Evolutionary conservation across 805 yeast genomes (phyloP).

Genomic region (Cephaloascus albidus): DNA sequence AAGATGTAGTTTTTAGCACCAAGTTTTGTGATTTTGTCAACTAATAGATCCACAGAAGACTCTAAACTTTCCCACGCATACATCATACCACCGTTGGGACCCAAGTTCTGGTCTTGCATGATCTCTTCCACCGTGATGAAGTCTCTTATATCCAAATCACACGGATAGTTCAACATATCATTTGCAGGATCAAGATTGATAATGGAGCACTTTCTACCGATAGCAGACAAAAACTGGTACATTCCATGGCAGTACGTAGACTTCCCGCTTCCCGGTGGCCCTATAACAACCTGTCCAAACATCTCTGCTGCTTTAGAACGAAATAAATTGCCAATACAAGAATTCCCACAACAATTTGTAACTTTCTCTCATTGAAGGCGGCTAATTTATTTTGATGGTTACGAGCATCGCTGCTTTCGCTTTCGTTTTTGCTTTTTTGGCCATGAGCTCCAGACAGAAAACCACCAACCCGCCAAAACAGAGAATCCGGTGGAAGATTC

Average conservation of each 20-base stretch:
- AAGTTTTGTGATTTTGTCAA: conserved; percentile 46
- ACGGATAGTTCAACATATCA: conserved; percentile 59
- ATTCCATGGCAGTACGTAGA: conserved; percentile 92
- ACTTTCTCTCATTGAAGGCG: too few relatives aligned
- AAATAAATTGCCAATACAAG: too few relatives aligned
- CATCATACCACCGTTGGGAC: conserved; percentile 90
- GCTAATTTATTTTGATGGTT: too few relatives aligned
- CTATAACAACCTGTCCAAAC: conserved; percentile 90
- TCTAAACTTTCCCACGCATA: conserved; percentile 71
- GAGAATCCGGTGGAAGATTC: too few relatives aligned
- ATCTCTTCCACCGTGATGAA: conserved; percentile 68
- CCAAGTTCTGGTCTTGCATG: conserved; percentile 62
- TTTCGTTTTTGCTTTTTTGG: too few relatives aligned
- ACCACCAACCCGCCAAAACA: too few relatives aligned
- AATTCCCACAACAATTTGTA: too few relatives aligned
- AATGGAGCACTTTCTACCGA: conserved; percentile 82
- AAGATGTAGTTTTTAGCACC: conserved; percentile 55
- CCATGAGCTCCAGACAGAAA: too few relatives aligned
- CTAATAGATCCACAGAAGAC: conserved; percentile 39
- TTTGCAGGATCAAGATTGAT: conserved; percentile 92
- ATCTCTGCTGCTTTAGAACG: conserved; percentile 9
- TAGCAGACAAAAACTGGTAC: conserved; percentile 85
- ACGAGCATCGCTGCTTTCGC: too few relatives aligned
- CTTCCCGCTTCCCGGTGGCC: conserved; percentile 98
- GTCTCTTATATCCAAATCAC: conserved; percentile 72